phyloP scores from a whole-genome alignment of 225 moss, liverwort and hornwort species.

The Asterella californica region DNA sequence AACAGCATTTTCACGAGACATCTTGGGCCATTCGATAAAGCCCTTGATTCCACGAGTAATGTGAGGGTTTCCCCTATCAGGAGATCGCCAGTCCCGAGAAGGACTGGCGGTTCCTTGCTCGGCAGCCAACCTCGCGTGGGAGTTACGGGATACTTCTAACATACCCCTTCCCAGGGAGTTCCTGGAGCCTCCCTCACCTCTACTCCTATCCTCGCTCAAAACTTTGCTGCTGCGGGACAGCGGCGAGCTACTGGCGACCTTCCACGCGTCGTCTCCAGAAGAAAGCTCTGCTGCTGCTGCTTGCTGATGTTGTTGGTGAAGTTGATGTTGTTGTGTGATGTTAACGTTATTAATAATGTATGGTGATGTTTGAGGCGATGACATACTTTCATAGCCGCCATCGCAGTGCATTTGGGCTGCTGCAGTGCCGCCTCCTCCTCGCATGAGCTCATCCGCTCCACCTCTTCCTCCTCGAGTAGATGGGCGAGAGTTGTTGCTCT shows the following conservation, averaged over 20 bases:
- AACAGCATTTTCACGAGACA: constrained; percentile 41
- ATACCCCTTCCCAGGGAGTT: constrained; percentile 26
- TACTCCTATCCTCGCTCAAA: constrained; percentile 29
- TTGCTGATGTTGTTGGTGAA: constrained; percentile 16
- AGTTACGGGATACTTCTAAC: constrained; percentile 34
- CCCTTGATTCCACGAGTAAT: constrained; percentile 50
- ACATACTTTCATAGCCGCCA: not conserved
- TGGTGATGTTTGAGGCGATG: constrained; percentile 27
- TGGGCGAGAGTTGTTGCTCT: constrained; percentile 17
- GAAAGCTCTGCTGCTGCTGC: constrained; percentile 18
- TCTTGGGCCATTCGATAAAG: constrained; percentile 54
- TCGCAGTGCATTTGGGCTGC: constrained; percentile 1
- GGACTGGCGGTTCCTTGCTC: constrained; percentile 46
- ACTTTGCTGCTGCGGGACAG: constrained; percentile 18
- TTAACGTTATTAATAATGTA: constrained; percentile 21
- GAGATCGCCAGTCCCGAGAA: constrained; percentile 45
- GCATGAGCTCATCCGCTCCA: constrained; percentile 13
- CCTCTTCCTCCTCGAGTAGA: constrained; percentile 11
- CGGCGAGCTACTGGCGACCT: constrained; percentile 15
- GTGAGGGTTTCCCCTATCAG: constrained; percentile 49
- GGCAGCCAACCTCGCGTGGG: constrained; percentile 30
- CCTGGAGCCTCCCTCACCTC: constrained; percentile 25
- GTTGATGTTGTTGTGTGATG: constrained; percentile 29
- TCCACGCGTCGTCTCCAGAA: constrained; percentile 39
- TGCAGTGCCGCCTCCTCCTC: constrained; percentile 8